Base-by-base conservation (phyloP, 495 filamentous ascomycete genomes). In the Xylaria scruposa region DNA sequence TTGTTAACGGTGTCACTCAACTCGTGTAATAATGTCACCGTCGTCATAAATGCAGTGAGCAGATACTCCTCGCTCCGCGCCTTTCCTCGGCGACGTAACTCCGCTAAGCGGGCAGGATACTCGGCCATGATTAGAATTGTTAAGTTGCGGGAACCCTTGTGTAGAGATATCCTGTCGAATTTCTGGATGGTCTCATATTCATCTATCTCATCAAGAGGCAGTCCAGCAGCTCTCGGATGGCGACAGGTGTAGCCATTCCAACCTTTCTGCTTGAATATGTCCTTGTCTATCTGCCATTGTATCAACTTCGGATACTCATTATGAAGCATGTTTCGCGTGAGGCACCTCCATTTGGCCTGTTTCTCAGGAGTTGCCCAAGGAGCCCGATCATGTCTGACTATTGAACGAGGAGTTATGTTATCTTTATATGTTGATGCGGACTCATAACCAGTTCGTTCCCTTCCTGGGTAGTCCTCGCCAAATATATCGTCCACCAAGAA, bases 191-290 rank as follows among this genome's bases (percentile, higher is more conserved):
- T 78, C 38, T 78, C 75, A 7, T 76, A 77, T 26, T 51, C 60
- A 68, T 83, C 79, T 13, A 79, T 53, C 56, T 77, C 70, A 13
- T 47, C 60, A 2, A 79, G 72, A 9, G 72, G 24, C 31, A 73
- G 10, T 4, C 70, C 76, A n/a, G 60, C 76, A n/a, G 60, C 40
- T 36, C 76, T 77, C 17, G 77, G 76, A 49, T 82, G 80, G 1
- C 80, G 79, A 40, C 80, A 82, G 3, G 81, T 83, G 31, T 82
- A 82, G 26, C 81, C 81, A 10, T 75, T 79, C 81, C 81, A 81
- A 2, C 80, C 80, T 26, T 71, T 72, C 49, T 75, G 58, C 17
- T 29, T 24, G 31, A 80, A 81, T 64, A 83, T 81, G 17, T 77
- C 71, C 2, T 49, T 47, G 56, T 83, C 80, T 12, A 83, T 74